phyloP scores from a whole-genome alignment of 2,329 filamentous ascomycete species.

The Claviceps pazoutovae region DNA sequence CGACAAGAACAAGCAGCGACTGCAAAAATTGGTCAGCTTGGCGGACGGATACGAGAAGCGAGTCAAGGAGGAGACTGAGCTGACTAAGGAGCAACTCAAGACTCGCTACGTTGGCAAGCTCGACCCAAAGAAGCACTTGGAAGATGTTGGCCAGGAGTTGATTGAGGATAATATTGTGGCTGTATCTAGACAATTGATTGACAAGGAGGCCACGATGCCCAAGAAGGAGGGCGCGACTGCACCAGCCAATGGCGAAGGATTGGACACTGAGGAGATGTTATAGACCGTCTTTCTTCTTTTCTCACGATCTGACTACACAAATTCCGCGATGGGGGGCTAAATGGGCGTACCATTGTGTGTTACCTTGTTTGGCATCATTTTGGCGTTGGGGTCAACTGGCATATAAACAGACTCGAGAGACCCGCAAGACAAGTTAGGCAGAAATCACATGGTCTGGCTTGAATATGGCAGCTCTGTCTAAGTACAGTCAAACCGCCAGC shows the following conservation, averaged over 20 bases:
- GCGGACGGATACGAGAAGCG: conserved; percentile 97
- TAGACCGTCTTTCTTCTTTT: background rate
- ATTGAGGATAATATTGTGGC: conserved; percentile 99
- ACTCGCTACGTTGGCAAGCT: conserved; percentile 98
- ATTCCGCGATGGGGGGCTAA: conserved; percentile 4
- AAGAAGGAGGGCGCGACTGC: conserved; percentile 46
- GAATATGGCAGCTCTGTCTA: no score
- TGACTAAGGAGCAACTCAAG: conserved; percentile 95
- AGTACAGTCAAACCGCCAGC: no score
- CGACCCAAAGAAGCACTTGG: conserved; percentile 97
- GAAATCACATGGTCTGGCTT: no score
- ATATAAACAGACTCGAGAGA: conserved; percentile 10
- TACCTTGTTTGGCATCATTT: conserved; percentile 20
- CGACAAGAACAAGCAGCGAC: conserved; percentile 69
- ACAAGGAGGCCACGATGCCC: conserved; percentile 93
- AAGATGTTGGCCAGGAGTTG: conserved; percentile 88
- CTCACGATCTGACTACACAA: conserved; percentile 5
- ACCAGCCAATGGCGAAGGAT: conserved; percentile 41
- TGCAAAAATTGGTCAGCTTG: conserved; percentile 76
- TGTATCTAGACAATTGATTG: conserved; percentile 98
- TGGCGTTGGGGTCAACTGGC: conserved; percentile 18
- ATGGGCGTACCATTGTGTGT: conserved; percentile 13
- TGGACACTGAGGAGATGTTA: conserved; percentile 49
- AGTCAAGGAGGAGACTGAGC: conserved; percentile 94
- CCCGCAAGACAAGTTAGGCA: background rate